Evolutionary conservation across 306 rosid species (phyloP), one percentile per base, ranked within the genome.

Genomic region (Pyrus pyrifolia): DNA sequence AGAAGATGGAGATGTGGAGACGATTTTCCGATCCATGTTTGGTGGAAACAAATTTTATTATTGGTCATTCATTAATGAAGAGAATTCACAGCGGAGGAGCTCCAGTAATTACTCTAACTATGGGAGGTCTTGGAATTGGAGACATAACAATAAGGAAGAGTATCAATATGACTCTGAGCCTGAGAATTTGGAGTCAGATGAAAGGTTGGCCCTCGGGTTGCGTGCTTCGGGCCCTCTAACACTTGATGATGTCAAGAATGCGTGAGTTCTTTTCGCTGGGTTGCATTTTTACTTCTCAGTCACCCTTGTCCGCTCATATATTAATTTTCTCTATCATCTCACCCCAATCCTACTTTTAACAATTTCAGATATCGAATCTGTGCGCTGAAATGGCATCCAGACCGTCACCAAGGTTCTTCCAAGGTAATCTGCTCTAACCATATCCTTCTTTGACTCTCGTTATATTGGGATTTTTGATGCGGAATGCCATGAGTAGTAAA

Each of bases 331-430:
- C 58, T 27, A 72, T 69, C 59, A 42, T 73, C 79, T 52, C 9
- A 67, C 30, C 29, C 29, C 65, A 44, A 15, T 21, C 55, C 5
- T 18, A 19, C 30, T 5, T 57, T 31, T 30, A 70, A 33, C 44
- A 76, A 49, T 77, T 71, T 57, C 81, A 93, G 98, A 67, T 93
- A 91, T 82, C 87, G 94, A 31, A 57, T 66, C 31, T 93, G 93
- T 75, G 98, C 98, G 9, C 79, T 91, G 44, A 91, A 91, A 82
- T 93, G 97, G 97, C 98, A 93, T 81, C 98, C 98, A 2, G 94
- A 93, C 84, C 98, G 98, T 14, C 97, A 93, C 78, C 94, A 85
- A 45, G 94, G 97, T 74, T 81, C 91, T 85, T 88, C 91, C 73
- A 93, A 91, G 96, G 97, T 89, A 62, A 71, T 49, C 55, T 70